Evolutionary conservation across 805 yeast species (phyloP), one percentile per base, ranked within the genome.

Genomic region (Cyberlindnera samutprakarnensis): DNA sequence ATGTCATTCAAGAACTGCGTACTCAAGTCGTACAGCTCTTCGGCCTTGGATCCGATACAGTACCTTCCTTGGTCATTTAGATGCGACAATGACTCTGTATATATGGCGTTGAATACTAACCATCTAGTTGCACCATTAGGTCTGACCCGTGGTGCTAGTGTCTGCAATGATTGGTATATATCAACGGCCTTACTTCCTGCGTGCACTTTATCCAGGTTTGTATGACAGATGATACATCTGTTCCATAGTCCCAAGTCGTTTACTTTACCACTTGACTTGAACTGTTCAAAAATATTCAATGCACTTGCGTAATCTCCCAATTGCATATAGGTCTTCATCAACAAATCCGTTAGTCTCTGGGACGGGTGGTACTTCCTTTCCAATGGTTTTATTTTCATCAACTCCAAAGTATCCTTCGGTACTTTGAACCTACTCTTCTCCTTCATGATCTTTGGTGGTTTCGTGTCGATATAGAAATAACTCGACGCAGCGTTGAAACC

Each of bases 61-160:
- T 34, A 32, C 4, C 33, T 28, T 5, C 49, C 50, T 25, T 39
- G 40, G 17, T 45, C 51, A 19, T 44, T 49, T 27, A 45, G 12
- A 5, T 8, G 25, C 2, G 36, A 36, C 18, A 47, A 20, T 0
- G 52, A 42, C 27, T 47, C 41, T 3, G 39, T 27, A 28, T 43
- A 49, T 6, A 49, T 45, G 4, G 43, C 30, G 14, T 39, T 38
- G 31, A 47, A 45, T 1, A 49, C 48, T 39, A 48, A 43, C 19
- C 44, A 47, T 23, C 47, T 36, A 2, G 52, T 45, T 8, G 39
- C 24, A 20, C 39, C 37, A 14, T 23, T 41, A 24, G 35, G 51
- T 20, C n/a, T 16, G 18, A 34, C 24, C 26, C 14, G 9, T 19
- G 21, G 7, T 16, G 17, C 31, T 20, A 11, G 35, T 23, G 6